phyloP scores from a whole-genome alignment of 1,284 basidiomycete genomes.

The Austropuccinia psidii region DNA sequence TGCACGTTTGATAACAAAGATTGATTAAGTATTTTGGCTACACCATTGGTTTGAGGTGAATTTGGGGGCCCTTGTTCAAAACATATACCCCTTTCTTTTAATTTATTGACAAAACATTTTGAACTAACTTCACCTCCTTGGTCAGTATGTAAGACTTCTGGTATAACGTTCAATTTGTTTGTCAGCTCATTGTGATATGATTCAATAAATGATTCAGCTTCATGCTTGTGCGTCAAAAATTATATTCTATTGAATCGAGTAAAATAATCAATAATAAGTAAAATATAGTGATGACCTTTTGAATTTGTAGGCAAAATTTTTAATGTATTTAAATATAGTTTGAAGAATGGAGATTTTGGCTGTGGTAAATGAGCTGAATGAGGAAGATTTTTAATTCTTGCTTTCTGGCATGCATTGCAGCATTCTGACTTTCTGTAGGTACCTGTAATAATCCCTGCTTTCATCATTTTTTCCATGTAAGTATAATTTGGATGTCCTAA shows the following conservation, averaged over 20 bases:
- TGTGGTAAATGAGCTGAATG: not conserved
- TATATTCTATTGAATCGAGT: constrained; percentile 3
- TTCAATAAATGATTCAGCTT: not conserved
- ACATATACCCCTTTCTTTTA: not conserved
- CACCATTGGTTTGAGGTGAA: not conserved
- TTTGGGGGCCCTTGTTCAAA: constrained; percentile 7
- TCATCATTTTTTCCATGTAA: too few relatives aligned
- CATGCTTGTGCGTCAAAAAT: not conserved
- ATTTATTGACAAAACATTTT: not conserved
- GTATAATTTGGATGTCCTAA: too few relatives aligned
- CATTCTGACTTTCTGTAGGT: not conserved
- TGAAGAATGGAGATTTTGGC: not conserved
- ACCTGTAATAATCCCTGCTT: too few relatives aligned
- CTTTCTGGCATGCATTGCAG: not conserved
- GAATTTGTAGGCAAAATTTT: not conserved
- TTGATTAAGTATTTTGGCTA: not conserved
- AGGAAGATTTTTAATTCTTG: not conserved
- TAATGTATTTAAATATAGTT: not conserved
- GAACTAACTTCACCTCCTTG: not conserved
- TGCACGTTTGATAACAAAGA: not conserved
- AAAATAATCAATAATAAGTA: constrained; percentile 6
- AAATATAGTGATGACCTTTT: not conserved
- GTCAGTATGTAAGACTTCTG: not conserved
- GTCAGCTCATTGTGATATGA: not conserved
- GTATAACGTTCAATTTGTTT: not conserved